Base-by-base conservation (phyloP, 2,329 filamentous ascomycete species). In the Aspergillus pseudoterreus region DNA sequence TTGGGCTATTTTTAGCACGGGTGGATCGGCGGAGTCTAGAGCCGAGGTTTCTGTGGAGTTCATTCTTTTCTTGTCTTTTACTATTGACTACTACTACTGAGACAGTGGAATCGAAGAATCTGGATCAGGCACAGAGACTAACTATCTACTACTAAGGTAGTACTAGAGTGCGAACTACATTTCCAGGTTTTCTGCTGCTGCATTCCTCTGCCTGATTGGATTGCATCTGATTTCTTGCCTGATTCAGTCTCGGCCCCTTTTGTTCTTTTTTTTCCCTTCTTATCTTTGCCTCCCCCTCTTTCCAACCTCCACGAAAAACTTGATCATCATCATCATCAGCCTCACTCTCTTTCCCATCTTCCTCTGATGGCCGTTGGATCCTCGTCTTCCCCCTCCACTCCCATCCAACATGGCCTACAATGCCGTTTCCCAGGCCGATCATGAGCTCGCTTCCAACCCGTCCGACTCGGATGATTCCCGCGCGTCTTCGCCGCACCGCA, bases 401-500 rank as follows among this genome's bases (percentile, higher is more conserved):
- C 22, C 47, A 45, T 50, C 47, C 43, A 64, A 52, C 45, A 76
- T 76, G 74, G 69, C 67, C 45, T 75, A 75, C 66, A 74, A 72
- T 55, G 66, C 70, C 54, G 55, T 76, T 55, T 67, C 71, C 47
- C 73, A 75, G 59, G 57, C 62, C 51, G 72, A 75, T 53, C 63
- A 63, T 43, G 71, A 74, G 46, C 60, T 67, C 49, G 64, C 63
- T 47, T 74, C 69, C 43, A 59, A 72, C 48, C 64, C 65, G 21
- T 65, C 61, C 47, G 62, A 61, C 54, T 72, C 67, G 50, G 68
- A 71, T 50, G 55, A 51, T 49, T 71, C 69, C 35, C 63, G 63
- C 45, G 60, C 57, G 50, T 54, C 69, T 19, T 70, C 68, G 12
- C 66, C 63, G 21, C 56, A 57, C 14, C 58, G 50, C 17, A 22